Evolutionary conservation across 2,329 filamentous ascomycete genomes (phyloP).

Genomic region (Neofusicoccum cordaticola): DNA sequence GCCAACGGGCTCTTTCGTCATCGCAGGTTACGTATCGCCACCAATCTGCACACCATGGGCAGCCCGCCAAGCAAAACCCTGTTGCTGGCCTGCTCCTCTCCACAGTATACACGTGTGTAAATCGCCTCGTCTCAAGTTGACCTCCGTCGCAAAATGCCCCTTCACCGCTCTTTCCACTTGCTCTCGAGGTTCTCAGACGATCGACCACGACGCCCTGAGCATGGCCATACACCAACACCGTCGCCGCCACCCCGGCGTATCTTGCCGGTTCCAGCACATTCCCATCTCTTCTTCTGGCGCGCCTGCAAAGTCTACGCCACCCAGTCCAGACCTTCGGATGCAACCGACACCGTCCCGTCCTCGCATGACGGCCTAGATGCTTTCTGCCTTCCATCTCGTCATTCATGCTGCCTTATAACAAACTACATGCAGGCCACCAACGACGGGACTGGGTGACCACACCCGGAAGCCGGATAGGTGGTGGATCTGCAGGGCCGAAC

Average conservation of each 20-base stretch:
- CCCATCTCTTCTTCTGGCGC: not conserved
- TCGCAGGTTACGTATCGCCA: not conserved
- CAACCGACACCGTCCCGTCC: not conserved
- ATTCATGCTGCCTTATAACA: not conserved
- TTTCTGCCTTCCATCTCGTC: not conserved
- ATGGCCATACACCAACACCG: not conserved
- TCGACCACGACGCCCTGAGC: not conserved
- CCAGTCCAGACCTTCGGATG: not conserved
- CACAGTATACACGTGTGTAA: not conserved
- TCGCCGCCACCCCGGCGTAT: not conserved
- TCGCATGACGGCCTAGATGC: not conserved
- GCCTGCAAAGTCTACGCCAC: not conserved
- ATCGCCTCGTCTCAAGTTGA: not conserved
- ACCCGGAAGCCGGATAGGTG: not conserved
- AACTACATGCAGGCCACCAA: not conserved
- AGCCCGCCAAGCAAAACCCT: not conserved
- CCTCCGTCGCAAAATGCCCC: not conserved
- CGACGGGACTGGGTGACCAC: not conserved
- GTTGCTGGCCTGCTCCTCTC: not conserved
- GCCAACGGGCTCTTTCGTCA: not conserved
- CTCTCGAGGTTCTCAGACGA: not conserved
- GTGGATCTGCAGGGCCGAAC: constrained; percentile 12
- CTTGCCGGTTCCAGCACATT: not conserved
- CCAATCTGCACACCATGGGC: not conserved
- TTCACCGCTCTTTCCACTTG: constrained; percentile 6